Percentiles rank a stretch among this genome's conserved stretches.
phyloP scores from a whole-genome alignment of 352 stramenopile genomes.

The Phytopythium cucurbitacearum region DNA sequence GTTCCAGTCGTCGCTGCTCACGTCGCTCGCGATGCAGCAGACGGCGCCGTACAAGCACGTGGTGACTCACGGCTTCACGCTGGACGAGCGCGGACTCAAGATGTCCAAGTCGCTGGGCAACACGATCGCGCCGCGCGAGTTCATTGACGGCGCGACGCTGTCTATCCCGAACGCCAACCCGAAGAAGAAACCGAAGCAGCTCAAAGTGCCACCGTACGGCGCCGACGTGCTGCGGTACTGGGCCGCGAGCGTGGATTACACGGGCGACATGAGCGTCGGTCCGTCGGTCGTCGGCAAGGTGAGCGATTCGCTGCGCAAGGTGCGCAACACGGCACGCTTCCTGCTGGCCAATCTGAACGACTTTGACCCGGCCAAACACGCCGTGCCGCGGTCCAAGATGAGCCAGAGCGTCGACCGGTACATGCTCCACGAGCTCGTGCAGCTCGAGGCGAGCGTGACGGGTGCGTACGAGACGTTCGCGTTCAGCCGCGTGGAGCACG shows the following conservation, averaged over 20 bases:
- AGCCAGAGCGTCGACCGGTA: constrained; percentile 91
- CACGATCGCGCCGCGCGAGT: constrained; percentile 90
- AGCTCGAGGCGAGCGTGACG: constrained; percentile 83
- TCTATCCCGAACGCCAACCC: constrained; percentile 40
- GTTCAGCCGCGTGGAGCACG: constrained; percentile 92
- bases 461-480: constrained; percentile 79
- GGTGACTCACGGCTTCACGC: constrained; percentile 98
- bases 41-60: constrained; percentile 94
- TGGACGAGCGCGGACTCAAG: constrained; percentile 98
- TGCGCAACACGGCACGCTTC: constrained; percentile 97
- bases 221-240: constrained; percentile 97
- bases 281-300: constrained; percentile 89
- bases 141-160: constrained; percentile 91
- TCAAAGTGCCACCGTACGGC: constrained; percentile 89
- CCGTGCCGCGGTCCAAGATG: constrained; percentile 87
- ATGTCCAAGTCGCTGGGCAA: constrained; percentile 99
- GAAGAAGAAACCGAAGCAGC: constrained; percentile 55
- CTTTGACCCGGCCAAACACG: constrained; percentile 84
- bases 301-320: constrained; percentile 72
- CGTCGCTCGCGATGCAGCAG: constrained; percentile 80
- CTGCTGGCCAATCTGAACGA: constrained; percentile 95
- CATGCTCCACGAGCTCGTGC: constrained; percentile 91
- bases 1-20: constrained; percentile 99
- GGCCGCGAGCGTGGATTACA: constrained; percentile 97
- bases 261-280: constrained; percentile 93